Conservation (phyloP, 352 stramenopile genomes). For the Halophytophthora polymorphica region DNA sequence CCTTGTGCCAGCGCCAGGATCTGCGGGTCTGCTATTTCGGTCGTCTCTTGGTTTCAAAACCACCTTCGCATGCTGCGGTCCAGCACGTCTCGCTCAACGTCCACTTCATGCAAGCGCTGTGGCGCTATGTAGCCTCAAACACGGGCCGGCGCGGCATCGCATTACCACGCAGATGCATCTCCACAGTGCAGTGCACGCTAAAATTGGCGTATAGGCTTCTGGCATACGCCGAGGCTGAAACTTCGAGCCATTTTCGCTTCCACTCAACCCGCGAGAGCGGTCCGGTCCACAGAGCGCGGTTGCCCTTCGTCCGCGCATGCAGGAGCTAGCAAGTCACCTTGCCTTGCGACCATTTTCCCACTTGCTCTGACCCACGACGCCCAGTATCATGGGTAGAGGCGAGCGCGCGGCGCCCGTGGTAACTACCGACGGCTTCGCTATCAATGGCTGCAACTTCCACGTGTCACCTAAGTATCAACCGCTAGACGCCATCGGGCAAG, state of each 20-base stretch:
- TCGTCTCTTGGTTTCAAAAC: constrained; percentile 32
- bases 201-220: constrained; percentile 20
- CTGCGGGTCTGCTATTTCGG: constrained; percentile 13
- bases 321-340: constrained; percentile 3
- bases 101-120: no score
- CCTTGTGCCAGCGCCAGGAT: neutral
- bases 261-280: constrained; percentile 8
- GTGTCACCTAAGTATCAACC: constrained; percentile 81
- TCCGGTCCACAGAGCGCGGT: constrained; percentile 22
- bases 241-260: constrained; percentile 16
- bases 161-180: constrained; percentile 20
- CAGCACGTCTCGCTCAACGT: no score
- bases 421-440: constrained; percentile 73
- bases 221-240: constrained; percentile 12
- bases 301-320: constrained; percentile 32
- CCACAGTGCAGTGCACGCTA: constrained; percentile 21
- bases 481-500: constrained; percentile 88
- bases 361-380: neutral
- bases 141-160: constrained; percentile 14
- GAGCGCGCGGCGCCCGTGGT: constrained; percentile 57
- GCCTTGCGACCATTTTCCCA: neutral
- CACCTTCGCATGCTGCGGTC: neutral
- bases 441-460: constrained; percentile 83
- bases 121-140: no score
- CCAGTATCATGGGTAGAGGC: constrained; percentile 49